A percentile compares a stretch with the other conserved stretches of the same genome.
Conservation (phyloP, 148 eudicot species). For the Silene conica region DNA sequence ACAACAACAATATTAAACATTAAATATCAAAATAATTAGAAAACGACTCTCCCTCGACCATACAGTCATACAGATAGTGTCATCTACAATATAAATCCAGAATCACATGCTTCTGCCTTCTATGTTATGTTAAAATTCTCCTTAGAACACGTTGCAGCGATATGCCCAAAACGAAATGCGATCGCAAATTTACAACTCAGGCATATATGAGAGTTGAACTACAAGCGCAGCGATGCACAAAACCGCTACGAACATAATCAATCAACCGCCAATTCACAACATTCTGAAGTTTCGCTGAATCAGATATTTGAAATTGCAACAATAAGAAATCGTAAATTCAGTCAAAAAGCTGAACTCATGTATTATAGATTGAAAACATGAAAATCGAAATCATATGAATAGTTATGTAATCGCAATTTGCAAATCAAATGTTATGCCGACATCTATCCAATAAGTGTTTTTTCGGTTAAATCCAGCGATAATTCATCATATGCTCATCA, state of each 20-base stretch:
- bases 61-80: neutral
- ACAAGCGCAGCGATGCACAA: neutral
- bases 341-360: neutral
- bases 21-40: no score
- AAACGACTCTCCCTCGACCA: neutral
- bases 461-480: neutral
- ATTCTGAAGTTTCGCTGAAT: neutral
- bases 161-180: neutral
- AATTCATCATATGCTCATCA: constrained; percentile 36
- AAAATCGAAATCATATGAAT: neutral
- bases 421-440: no score
- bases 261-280: neutral
- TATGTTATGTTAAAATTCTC: no score
- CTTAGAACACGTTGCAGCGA: no score
- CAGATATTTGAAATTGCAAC: neutral
- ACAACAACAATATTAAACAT: neutral
- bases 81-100: neutral
- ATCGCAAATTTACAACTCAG: neutral
- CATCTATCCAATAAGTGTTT: neutral
- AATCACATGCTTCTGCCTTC: neutral
- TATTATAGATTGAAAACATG: neutral
- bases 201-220: neutral
- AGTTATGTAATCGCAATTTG: no score
- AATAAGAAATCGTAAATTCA: neutral
- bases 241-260: neutral